Evolutionary conservation across 73 alveolate genomes (phyloP), one percentile per base, ranked within the genome.

Genomic region (Uronychia setigera): DNA sequence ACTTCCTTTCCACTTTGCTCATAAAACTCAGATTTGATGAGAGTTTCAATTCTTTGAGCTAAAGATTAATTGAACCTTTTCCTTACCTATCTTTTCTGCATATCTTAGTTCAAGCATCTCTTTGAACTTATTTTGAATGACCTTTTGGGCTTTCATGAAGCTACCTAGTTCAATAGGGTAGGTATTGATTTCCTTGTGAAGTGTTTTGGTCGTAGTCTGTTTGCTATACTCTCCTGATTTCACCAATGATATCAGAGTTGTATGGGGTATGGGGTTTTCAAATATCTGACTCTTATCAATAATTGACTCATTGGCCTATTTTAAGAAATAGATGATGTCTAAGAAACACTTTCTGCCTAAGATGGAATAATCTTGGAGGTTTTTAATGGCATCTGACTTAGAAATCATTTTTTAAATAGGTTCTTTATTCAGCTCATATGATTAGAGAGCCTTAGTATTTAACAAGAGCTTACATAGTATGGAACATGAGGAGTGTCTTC

Each of bases 31-130:
- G 76, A 77, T n/a, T 76, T 77, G 1, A 85, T 77, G 1, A 85
- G 76, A 35, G 30, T 35, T n/a, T 85, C 91, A 9, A 85, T 79
- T 31, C 77, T 76, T 76, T 78, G 76, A 1, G 91, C 91, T 46
- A 19, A 5, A 5, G 19, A 19, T 46, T 46, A 46, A 19, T 5
- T 46, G 26, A 46, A n/a, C n/a, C n/a, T n/a, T n/a, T n/a, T 46
- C 5, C 5, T 1, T 46, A 46, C 67, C 67, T 46, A 85, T 78
- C 25, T 85, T 85, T 29, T 85, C 91, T n/a, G 91, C 77, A 81
- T 84, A 85, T 32, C 91, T 76, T 13, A 35, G 58, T 58, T 85
- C 91, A 25, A 85, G 77, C 5, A 84, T 85, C 76, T 85, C 91
- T 58, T 78, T 85, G 78, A 85, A 85, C 77, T 79, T 85, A 31